Evolutionary conservation across 1,139 yeast genomes (phyloP), one percentile per base, ranked within the genome.

Genomic region (Scheffersomyces lignicola): DNA sequence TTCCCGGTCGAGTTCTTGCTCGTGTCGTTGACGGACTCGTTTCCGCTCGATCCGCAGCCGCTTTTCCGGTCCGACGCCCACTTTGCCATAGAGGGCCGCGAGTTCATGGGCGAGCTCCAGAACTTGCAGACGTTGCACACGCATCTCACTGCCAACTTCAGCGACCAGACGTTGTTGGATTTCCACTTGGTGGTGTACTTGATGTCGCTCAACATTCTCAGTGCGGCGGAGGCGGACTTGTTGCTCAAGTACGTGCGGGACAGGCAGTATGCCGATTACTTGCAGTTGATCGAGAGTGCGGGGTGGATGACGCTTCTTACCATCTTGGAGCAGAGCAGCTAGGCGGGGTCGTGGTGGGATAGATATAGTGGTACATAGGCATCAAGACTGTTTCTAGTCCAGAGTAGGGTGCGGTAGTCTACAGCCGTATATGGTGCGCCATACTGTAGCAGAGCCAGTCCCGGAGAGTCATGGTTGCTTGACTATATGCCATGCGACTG

Each of bases 1-100:
- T 89, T 94, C 59, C 99, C 99, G 0, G 94, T 88, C 11, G 98
- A 94, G 46, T 94, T 87, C 56, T 62, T 94, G 42, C 63, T 94
- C 35, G 95, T 92, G 1, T 83, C 97, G 3, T 64, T 92, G 42
- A 84, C 95, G 11, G 97, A 92, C 57, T 96, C 98, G 1, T 92
- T 92, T 73, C 96, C 96, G 2, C 68, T 76, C 39, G 68, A 68
- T 0, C 81, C 85, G 4, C 58, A 58, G 5, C 80, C 86, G 3
- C 44, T 68, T 35, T 78, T 81, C 51, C 52, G 56, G 16, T 36
- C 35, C 18, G 60, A 59, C 3, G 47, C 56, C 3, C 49, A 62
- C 11, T 90, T 86, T 60, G 78, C 90, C 3, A 76, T 89, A 54
- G 95, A 86, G 49, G 84, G 88, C 54, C 68, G 97, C 39, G 87